A percentile compares a stretch with the other conserved stretches of the same genome.
phyloP scores from a whole-genome alignment of 2,329 filamentous ascomycete genomes.

The Shiraia sp. region DNA sequence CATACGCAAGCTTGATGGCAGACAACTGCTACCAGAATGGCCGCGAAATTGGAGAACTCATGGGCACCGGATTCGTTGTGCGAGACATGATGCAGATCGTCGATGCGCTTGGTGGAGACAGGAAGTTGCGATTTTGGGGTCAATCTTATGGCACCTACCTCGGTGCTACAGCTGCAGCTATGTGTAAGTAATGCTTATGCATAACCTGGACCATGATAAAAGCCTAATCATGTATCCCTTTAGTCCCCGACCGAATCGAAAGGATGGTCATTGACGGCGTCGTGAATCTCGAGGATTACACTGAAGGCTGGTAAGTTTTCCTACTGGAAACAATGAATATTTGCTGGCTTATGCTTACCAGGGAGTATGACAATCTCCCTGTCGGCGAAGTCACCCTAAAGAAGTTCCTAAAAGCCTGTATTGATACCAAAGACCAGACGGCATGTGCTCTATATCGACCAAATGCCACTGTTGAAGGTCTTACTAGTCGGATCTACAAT shows the following conservation, averaged over 20 bases:
- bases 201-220: no score
- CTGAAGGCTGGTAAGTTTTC: not conserved
- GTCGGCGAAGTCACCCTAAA: not conserved
- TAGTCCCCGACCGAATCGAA: constrained; percentile 18
- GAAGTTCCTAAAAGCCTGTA: not conserved
- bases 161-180: constrained; percentile 51
- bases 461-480: not conserved
- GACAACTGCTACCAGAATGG: no score
- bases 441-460: not conserved
- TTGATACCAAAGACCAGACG: not conserved
- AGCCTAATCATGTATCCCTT: no score
- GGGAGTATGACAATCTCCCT: not conserved
- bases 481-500: not conserved
- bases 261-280: constrained; percentile 46
- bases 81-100: constrained; percentile 23
- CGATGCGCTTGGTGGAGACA: constrained; percentile 19
- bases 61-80: constrained; percentile 16
- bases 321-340: constrained; percentile 2
- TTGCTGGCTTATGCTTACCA: not conserved
- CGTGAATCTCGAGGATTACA: constrained; percentile 28
- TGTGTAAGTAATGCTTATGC: constrained; percentile 26
- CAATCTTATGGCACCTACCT: constrained; percentile 53
- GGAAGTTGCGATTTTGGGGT: constrained; percentile 35
- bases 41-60: not conserved
- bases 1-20: no score